Evolutionary conservation across 2,329 filamentous ascomycete genomes (phyloP).

Genomic region (Simplicillium sp.): DNA sequence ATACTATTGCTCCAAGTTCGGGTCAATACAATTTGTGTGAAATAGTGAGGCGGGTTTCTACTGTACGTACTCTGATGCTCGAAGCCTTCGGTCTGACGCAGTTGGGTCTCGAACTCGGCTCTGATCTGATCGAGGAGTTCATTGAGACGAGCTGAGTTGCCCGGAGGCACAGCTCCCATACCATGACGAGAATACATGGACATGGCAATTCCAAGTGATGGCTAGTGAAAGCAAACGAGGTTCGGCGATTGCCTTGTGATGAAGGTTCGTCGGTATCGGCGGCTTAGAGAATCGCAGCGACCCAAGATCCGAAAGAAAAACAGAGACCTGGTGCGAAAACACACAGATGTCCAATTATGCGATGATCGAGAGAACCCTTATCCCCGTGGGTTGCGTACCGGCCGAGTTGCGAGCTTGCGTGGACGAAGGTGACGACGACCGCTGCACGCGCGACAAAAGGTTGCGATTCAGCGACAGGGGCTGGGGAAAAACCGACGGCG

Average conservation of each 20-base stretch:
- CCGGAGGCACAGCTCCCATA: slow-evolving; percentile 60
- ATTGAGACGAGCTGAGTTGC: slow-evolving; percentile 58
- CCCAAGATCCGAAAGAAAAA: no score
- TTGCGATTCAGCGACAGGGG: neutral
- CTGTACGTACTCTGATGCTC: slow-evolving; percentile 80
- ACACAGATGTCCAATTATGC: no score
- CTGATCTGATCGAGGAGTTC: slow-evolving; percentile 89
- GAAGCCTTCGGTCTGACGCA: slow-evolving; percentile 73
- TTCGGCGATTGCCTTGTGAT: no score
- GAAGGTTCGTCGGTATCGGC: no score
- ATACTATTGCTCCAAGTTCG: slow-evolving; percentile 47
- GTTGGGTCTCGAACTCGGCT: slow-evolving; percentile 80
- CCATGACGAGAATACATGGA: slow-evolving; percentile 89
- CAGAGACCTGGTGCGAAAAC: no score
- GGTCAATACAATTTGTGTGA: slow-evolving; percentile 13
- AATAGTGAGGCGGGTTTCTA: slow-evolving; percentile 1
- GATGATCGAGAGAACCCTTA: no score
- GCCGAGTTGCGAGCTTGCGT: no score
- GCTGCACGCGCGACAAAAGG: neutral
- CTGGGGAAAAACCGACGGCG: neutral
- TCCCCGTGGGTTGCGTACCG: no score
- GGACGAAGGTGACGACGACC: no score
- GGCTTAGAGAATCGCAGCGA: no score
- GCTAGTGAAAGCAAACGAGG: neutral
- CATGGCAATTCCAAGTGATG: slow-evolving; percentile 26